phyloP scores from a whole-genome alignment of 2,329 filamentous ascomycete species.

The Bipolaris bicolor region DNA sequence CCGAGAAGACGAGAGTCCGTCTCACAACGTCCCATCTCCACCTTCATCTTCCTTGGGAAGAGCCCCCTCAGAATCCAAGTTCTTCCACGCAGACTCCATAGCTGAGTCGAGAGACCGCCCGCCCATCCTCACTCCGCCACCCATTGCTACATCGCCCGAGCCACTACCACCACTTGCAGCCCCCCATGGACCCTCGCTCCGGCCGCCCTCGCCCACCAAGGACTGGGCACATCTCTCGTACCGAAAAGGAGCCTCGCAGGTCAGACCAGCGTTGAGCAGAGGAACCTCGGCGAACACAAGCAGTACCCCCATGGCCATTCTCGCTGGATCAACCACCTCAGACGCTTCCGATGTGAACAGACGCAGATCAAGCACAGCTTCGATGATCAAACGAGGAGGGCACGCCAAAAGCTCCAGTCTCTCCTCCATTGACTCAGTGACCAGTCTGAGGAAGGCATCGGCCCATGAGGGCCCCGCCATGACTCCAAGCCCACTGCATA shows the following conservation, averaged over 20 bases:
- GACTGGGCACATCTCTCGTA: constrained; percentile 58
- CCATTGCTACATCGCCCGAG: constrained; percentile 36
- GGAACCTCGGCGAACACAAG: constrained; percentile 45
- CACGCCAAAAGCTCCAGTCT: constrained; percentile 52
- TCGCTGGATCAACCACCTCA: constrained; percentile 34
- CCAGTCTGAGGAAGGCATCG: constrained; percentile 37
- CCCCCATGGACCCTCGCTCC: constrained; percentile 28
- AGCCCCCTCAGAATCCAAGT: constrained; percentile 58
- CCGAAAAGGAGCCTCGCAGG: constrained; percentile 57
- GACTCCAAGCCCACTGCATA: constrained; percentile 42
- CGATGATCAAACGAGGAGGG: constrained; percentile 31
- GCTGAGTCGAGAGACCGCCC: constrained; percentile 48
- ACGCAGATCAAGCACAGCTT: constrained; percentile 43
- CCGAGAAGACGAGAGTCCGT: constrained; percentile 49
- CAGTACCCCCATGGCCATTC: constrained; percentile 41
- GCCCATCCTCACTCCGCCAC: constrained; percentile 43
- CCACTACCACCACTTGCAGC: constrained; percentile 21
- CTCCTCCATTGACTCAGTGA: constrained; percentile 55
- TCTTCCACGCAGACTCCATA: constrained; percentile 72
- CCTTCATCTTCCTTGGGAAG: constrained; percentile 39
- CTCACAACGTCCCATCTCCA: constrained; percentile 40
- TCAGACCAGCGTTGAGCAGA: constrained; percentile 46
- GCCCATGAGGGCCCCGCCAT: constrained; percentile 31
- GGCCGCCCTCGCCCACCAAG: constrained; percentile 55
- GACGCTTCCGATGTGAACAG: constrained; percentile 34